Percentiles rank a stretch among this genome's conserved stretches.
Conservation (phyloP, 176 grass and related monocot genomes). For the Chloris gayana region DNA sequence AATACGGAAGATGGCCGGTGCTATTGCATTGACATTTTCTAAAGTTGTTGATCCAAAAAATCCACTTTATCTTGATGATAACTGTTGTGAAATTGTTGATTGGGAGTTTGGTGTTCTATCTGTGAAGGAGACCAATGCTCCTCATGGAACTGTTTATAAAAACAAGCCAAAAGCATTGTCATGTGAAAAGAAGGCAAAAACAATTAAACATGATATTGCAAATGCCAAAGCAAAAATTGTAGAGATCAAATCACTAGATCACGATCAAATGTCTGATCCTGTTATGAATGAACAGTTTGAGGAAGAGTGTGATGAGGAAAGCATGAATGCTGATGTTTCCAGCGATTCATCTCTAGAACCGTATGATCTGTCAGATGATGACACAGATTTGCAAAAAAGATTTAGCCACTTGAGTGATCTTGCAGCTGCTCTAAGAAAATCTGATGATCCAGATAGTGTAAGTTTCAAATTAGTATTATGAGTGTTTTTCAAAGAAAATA, state of each 20-base stretch:
- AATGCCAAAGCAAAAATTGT: constrained; percentile 40
- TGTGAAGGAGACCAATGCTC: constrained; percentile 50
- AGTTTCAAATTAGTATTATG: constrained; percentile 42
- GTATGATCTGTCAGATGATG: constrained; percentile 94
- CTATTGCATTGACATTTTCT: constrained; percentile 92
- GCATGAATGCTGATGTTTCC: constrained; percentile 56
- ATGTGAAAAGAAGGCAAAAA: constrained; percentile 48
- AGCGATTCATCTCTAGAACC: constrained; percentile 88
- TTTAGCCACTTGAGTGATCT: constrained; percentile 81
- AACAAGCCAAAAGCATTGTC: constrained; percentile 47
- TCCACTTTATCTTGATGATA: constrained; percentile 86
- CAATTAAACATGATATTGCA: constrained; percentile 44
- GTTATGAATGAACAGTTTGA: constrained; percentile 31
- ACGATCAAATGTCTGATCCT: constrained; percentile 56
- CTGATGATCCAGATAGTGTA: constrained; percentile 93
- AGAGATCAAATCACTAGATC: constrained; percentile 51
- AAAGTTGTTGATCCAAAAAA: constrained; percentile 93
- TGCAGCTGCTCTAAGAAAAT: constrained; percentile 72
- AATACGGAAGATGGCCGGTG: constrained; percentile 85
- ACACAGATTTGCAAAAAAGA: constrained; percentile 69
- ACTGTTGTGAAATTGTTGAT: constrained; percentile 79
- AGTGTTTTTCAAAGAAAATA: constrained; percentile 28
- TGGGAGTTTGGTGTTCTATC: constrained; percentile 85
- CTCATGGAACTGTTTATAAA: constrained; percentile 43
- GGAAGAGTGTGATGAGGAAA: constrained; percentile 49